These are phyloP conservation scores for Rachicladosporium sp. DNA, from an alignment of 2,329 filamentous ascomycete genomes.

Conservation along the genomic window DNA sequence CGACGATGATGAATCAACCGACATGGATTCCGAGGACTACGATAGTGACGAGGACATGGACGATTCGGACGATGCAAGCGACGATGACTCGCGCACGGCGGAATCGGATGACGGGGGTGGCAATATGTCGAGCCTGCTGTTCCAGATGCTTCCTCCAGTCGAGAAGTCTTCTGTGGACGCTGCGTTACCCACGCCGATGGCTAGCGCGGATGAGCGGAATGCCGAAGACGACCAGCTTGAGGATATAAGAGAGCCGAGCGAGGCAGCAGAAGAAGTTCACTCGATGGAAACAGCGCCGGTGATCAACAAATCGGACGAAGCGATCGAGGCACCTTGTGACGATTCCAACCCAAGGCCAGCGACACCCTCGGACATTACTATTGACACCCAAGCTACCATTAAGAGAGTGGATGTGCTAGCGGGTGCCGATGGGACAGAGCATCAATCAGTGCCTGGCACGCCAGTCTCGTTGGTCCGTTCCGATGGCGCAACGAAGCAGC, in stretches of 20 bases:
- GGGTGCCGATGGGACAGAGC: background rate
- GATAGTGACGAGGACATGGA: constrained; percentile 27
- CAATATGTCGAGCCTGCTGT: background rate
- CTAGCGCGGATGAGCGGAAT: constrained; percentile 17
- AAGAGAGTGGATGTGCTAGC: background rate
- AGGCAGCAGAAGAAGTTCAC: no score
- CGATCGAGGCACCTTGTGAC: no score
- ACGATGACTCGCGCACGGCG: constrained; percentile 9
- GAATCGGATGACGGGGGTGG: no score
- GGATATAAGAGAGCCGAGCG: no score
- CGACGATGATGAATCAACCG: constrained; percentile 24
- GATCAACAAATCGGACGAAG: no score
- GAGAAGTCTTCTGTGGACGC: constrained; percentile 18
- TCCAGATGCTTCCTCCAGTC: constrained; percentile 17
- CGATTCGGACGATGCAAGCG: constrained; percentile 21
- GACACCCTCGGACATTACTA: no score
- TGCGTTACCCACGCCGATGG: constrained; percentile 20
- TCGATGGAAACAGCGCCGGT: no score
- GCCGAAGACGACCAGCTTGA: background rate
- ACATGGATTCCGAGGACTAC: constrained; percentile 24
- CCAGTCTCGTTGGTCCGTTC: constrained; percentile 4
- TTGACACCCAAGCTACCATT: background rate
- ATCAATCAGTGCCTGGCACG: constrained; percentile 1
- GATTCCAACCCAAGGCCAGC: no score
- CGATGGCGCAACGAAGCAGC: constrained; percentile 8